Evolutionary conservation across 139 green algal species (phyloP), one percentile per base, ranked within the genome.

Genomic region (Micractinium conductrix): DNA sequence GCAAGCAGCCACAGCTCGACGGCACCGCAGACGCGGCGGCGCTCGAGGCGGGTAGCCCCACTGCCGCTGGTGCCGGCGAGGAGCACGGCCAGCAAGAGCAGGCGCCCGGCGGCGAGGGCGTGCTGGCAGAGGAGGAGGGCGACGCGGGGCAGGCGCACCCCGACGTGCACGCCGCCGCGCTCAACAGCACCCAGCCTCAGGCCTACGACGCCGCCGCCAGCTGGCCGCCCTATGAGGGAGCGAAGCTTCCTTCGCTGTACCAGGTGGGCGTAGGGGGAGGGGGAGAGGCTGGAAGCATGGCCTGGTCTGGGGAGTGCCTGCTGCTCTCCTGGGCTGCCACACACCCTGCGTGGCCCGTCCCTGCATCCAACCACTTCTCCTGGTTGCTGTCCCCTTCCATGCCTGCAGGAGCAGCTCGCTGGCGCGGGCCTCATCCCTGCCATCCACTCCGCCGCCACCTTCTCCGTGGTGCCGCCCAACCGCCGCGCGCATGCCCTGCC

Each of bases 191-290:
- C 8, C 70, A 40, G 38, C 58, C 58, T 21, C 26, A 84, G 55
- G 37, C 22, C 22, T 40, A 43, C 55, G 63, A 75, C 16, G 69
- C 79, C 33, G 45, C 80, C 4, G 67, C 80, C 80, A 85, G 80
- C 67, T 85, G 80, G 80, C 80, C 67, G 67, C 80, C 80, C 0
- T 85, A 79, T 24, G 45, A 85, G 35, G 80, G 80, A 6, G 80
- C 63, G 21, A 85, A 69, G 80, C 80, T 85, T 33, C 80, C 80
- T 0, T 44, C 80, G 45, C 67, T 85, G 35, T 42, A 42, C 35
- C 68, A 74, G 48, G 68, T 62, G n/a, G 30, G n/a, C n/a, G n/a
- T n/a, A n/a, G n/a, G n/a, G n/a, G n/a, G n/a, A n/a, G n/a, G n/a
- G n/a, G n/a, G n/a, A n/a, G n/a, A n/a, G n/a, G n/a, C n/a, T n/a